Evolutionary conservation across 352 stramenopile species (phyloP), one percentile per base, ranked within the genome.

Genomic region (Phytophthora palmivora): DNA sequence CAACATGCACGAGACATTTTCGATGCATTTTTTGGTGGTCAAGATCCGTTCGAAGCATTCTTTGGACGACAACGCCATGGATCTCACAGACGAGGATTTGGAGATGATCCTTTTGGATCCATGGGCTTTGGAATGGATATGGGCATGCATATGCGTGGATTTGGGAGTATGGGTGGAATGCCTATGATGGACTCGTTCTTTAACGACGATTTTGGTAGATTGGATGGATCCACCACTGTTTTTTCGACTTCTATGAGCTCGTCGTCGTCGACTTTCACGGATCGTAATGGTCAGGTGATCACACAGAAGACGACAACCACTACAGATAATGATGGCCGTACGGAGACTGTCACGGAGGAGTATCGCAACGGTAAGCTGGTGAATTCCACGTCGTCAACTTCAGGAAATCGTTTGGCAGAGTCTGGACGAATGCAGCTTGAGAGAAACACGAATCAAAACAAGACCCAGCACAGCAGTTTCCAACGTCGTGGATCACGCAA

Each of bases 221-320:
- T 76, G 58, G 24, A 41, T 16, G 28, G 39, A 36, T 47, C 56
- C 6, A 32, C 16, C 22, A 14, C 50, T 2, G 36, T 67, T 5
- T 75, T 70, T 18, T 74, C 74, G 4, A 81, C 86, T 10, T 77
- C 71, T 19, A 68, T 63, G 21, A 92, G 74, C 37, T 75, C 87
- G 32, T 91, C 78, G 43, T 81, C 78, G 58, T 92, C 86, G 7
- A 82, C 75, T 43, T 89, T 76, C 58, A 90, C 73, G 10, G 82
- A 95, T 44, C 80, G 67, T 18, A 89, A 80, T 45, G 86, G 86
- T 6, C 77, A 87, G 33, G 51, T 82, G n/a, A 70, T 95, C n/a
- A 91, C 70, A 6, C 86, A 87, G 55, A 92, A 88, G 66, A 92
- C 82, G 36, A 92, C 73, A 24, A 91, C 82, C 4, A 92, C 75